Evolutionary conservation across 2,329 filamentous ascomycete genomes (phyloP).

Genomic region (Colletotrichum sp.): DNA sequence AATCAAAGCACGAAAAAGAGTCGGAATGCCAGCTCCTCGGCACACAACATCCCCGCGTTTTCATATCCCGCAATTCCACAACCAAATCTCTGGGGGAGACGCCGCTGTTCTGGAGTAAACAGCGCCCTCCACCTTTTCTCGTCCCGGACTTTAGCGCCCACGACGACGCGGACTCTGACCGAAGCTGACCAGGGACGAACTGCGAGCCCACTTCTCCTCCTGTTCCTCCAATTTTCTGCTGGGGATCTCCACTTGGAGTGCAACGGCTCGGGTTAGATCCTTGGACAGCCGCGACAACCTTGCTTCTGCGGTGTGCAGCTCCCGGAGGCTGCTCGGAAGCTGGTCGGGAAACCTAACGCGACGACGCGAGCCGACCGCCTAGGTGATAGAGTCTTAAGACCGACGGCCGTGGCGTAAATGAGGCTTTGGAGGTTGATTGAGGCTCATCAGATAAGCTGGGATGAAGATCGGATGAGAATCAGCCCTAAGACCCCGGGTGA

Average conservation of each 20-base stretch:
- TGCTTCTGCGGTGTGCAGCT: neutral
- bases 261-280: neutral
- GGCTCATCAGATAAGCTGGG: neutral
- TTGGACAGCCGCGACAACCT: neutral
- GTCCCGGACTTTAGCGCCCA: neutral
- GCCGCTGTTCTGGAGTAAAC: neutral
- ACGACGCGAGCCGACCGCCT: neutral
- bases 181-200: neutral
- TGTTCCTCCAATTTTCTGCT: neutral
- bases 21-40: neutral
- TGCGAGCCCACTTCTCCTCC: neutral
- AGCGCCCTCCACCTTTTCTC: neutral
- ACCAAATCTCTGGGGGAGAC: neutral
- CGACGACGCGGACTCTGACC: conserved; percentile 7
- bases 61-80: neutral
- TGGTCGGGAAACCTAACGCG: neutral
- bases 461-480: neutral
- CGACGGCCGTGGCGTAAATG: neutral
- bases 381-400: neutral
- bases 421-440: neutral
- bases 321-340: neutral
- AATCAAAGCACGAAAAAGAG: neutral
- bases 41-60: neutral
- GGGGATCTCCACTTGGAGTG: neutral
- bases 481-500: neutral